Base-by-base conservation (phyloP, 805 yeast genomes). In the Grigorovia transvaalensis region DNA sequence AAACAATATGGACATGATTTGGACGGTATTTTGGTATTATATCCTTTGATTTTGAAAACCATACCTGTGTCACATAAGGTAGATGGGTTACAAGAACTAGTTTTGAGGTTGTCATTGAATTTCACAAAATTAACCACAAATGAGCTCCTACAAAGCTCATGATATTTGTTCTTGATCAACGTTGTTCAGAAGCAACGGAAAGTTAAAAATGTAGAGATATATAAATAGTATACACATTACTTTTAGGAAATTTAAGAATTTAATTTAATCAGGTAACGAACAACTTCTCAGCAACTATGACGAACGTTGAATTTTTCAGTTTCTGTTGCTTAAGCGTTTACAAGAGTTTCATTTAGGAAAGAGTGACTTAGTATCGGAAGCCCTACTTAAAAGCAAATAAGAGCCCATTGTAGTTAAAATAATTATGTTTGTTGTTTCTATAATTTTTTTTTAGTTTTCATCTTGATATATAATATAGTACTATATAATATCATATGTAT, bases 61-160 rank as follows among this genome's bases (percentile, higher is more conserved):
- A 67, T 67, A 13, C 71, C 70, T 8, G 56, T 61, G 7, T 63
- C 71, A 8, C 66, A 66, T 41, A 64, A 64, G 44, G 59, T 64
- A 9, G 55, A 57, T n/a, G 66, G 63, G 9, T 49, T 65, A 9
- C 70, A 67, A 49, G 51, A 58, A 11, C 57, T 57, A 11, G 64
- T 65, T 13, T 52, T 62, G 43, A 58, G 60, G 33, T 50, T 66
- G 38, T 64, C 68, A 15, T 53, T 66, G 2, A 58, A 54, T 9
- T 64, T 62, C 33, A 62, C 64, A 6, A 66, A 58, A 50, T 46
- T 65, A 38, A 41, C 40, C n/a, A 17, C 17, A 27, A 42, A 44
- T 20, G 19, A 40, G 12, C 12, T 13, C 29, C 17, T 41, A 33
- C 9, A 17, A 35, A 38, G 23, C 18, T 30, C 19, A 12, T n/a